Evolutionary conservation across 179 eudicot species (phyloP), one percentile per base, ranked within the genome.

Genomic region (Actinidia arguta): DNA sequence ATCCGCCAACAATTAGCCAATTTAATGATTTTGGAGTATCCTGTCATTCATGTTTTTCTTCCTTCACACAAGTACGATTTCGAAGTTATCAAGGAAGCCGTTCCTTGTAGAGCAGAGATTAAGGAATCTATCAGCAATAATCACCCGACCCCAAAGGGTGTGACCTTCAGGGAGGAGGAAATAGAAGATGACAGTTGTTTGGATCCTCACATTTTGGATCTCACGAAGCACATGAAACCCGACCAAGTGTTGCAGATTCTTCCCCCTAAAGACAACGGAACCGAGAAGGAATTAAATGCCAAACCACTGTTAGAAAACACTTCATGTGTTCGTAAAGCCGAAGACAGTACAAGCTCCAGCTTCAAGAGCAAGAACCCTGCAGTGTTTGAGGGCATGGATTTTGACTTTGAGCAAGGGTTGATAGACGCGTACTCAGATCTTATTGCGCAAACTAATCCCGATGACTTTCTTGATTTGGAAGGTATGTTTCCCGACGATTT

Each of bases 21-120:
- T 76, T 70, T 92, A 77, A 88, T 83, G 72, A 85, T 95, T 78
- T 96, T 31, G 82, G 99, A 96, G 86, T 93, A 95, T 76, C 99
- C 98, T 0, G 90, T 92, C 31, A 89, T 95, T 79, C 92, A 92
- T 54, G 93, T 91, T 81, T 93, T 87, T 71, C 93, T 93, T 59
- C 88, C 93, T 27, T 93, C 99, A 24, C 93, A 95, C 70, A 83
- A 83, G 77, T 89, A 67, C 75, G 82, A 92, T 84, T 95, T 93
- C 76, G 91, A 92, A 87, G 92, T 95, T 59, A 78, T 90, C 22
- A 90, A 88, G 78, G 90, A 84, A 52, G 61, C 75, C 2, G 82
- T 48, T 85, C 82, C 83, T 67, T 66, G 54, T 13, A 78, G 71
- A 82, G 83, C 36, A 18, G 85, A 89, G 25, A 62, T 73, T n/a